Conservation (phyloP, 1,139 yeast genomes). For the Geotrichum carabidarum region DNA sequence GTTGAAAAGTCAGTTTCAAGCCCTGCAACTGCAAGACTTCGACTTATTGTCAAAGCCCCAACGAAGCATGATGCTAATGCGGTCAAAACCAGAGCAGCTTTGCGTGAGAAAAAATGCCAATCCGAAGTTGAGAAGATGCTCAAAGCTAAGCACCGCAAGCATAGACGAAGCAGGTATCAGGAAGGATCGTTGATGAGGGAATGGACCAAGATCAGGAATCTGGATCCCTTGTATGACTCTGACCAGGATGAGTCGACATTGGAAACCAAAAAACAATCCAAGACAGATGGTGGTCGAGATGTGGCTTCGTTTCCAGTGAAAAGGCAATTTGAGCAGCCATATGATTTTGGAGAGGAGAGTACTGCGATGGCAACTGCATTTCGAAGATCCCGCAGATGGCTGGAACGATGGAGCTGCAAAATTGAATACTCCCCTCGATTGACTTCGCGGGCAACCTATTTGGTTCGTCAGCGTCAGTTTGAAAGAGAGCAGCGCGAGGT, state of each 20-base stretch:
- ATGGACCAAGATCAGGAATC: conserved; percentile 31
- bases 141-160: conserved; percentile 26
- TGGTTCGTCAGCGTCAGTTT: not conserved
- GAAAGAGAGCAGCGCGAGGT: not conserved
- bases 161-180: conserved; percentile 23
- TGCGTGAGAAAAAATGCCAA: conserved; percentile 13
- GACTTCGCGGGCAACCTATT: conserved; percentile 7
- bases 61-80: not conserved
- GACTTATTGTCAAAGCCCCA: conserved; percentile 8
- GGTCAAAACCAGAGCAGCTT: conserved; percentile 4
- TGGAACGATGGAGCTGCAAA: conserved; percentile 25
- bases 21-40: conserved; percentile 5
- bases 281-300: not conserved
- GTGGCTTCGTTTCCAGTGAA: not conserved
- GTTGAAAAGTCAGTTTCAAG: not conserved
- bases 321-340: not conserved
- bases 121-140: conserved; percentile 29
- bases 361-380: conserved; percentile 26
- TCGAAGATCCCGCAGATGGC: conserved; percentile 28
- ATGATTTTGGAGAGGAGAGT: conserved; percentile 32
- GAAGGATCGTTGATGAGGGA: conserved; percentile 30
- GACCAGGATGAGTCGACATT: conserved; percentile 22
- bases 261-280: not conserved
- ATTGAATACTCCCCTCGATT: not conserved
- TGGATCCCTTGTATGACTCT: conserved; percentile 35